Evolutionary conservation across 192 early-diverging fungal species (phyloP).

Genomic region (Coemansia sp.): DNA sequence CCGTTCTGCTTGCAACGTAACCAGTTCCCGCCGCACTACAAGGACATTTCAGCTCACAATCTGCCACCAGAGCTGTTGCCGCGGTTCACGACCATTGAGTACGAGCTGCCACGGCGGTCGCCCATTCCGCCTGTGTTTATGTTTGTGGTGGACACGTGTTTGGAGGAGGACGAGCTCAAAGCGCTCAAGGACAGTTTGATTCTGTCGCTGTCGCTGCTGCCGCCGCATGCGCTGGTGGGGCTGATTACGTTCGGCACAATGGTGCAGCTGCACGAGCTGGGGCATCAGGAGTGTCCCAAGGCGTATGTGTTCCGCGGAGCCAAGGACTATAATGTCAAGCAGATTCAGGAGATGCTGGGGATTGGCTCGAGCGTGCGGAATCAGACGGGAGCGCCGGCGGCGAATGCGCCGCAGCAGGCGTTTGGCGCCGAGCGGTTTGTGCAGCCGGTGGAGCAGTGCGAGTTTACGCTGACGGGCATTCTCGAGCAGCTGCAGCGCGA

Average conservation of each 20-base stretch:
- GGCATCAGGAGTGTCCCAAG: constrained; percentile 93
- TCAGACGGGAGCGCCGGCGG: constrained; percentile 31
- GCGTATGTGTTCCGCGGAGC: constrained; percentile 96
- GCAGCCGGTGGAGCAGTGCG: constrained; percentile 89
- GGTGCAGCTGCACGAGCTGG: constrained; percentile 98
- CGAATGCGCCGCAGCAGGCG: constrained; percentile 41
- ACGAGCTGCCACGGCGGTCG: constrained; percentile 79
- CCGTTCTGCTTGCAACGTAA: constrained; percentile 98
- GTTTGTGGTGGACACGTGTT: constrained; percentile 95
- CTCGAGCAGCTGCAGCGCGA: constrained; percentile 96
- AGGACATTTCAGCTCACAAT: constrained; percentile 88
- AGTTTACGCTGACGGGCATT: constrained; percentile 92
- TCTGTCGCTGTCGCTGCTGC: constrained; percentile 85
- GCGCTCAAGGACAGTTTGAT: constrained; percentile 92
- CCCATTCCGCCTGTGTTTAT: constrained; percentile 94
- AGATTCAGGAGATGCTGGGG: constrained; percentile 97
- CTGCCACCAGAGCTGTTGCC: constrained; percentile 90
- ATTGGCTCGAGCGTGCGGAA: constrained; percentile 57
- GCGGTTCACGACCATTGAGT: constrained; percentile 96
- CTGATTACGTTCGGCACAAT: constrained; percentile 97
- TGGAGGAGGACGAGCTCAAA: constrained; percentile 93
- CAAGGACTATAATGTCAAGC: constrained; percentile 93
- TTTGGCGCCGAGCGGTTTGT: constrained; percentile 72
- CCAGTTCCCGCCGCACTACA: constrained; percentile 96
- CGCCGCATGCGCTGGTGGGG: constrained; percentile 89